Evolutionary conservation across 495 filamentous ascomycete genomes (phyloP), one percentile per base, ranked within the genome.

Genomic region (Penicillium egyptiacum): DNA sequence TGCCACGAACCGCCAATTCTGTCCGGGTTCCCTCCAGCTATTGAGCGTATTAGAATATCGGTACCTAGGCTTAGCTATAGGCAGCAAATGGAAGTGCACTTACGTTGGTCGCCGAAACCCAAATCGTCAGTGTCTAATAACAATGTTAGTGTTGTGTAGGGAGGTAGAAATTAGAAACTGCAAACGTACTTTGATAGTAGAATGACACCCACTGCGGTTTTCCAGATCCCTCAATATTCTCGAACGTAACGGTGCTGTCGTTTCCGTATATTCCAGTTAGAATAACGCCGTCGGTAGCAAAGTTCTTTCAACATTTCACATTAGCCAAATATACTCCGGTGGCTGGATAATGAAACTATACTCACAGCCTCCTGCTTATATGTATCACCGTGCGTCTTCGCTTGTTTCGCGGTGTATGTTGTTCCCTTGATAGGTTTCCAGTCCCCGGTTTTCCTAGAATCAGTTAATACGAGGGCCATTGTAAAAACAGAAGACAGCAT

Each of bases 141-240:
- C 22, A 40, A 8, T 17, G 20, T 52, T 3, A 33, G 33, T 11
- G 16, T 35, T 22, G 5, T 7, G 2, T 9, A 52, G 3, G 22
- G 4, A 44, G 10, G 12, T n/a, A 26, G 35, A n/a, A 28, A 12
- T 17, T 6, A 16, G 9, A 22, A 8, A 31, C 5, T 8, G 23
- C 11, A 20, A 39, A 54, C 65, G 16, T 49, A 68, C 62, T 68
- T 43, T 68, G 65, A 48, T 81, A 81, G 55, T 82, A 78, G 63
- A 83, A 81, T 0, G 80, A 81, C 12, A 83, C 70, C 79, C 78
- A 83, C 71, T 83, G 80, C 2, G 74, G 74, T 37, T 76, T 71
- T 19, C 79, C 80, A 6, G 73, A 66, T 7, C 80, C 80, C 53
- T 77, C 63, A 19, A 83, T 75, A 4, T 62, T 65, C 12, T 74